phyloP scores from a whole-genome alignment of 2,329 filamentous ascomycete genomes.

The Beauveria sp. region DNA sequence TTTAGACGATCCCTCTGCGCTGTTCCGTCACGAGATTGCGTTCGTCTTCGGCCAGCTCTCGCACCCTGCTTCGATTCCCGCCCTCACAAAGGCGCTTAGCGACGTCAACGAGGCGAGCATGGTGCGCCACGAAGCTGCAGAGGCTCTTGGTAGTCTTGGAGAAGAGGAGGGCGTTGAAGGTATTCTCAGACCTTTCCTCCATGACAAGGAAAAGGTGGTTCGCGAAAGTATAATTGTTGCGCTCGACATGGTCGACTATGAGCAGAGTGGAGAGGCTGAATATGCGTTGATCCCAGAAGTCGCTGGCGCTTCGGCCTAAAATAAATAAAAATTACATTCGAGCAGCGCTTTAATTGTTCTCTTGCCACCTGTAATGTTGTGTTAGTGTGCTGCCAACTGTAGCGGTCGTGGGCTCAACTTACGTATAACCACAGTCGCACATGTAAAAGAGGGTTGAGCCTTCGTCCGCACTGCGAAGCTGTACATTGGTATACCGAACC shows the following conservation, averaged over 20 bases:
- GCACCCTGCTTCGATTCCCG: constrained; percentile 93
- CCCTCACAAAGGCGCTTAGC: constrained; percentile 69
- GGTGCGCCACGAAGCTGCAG: constrained; percentile 95
- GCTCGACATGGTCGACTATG: constrained; percentile 95
- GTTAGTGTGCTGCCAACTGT: background rate
- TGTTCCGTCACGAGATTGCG: constrained; percentile 96
- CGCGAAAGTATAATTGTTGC: constrained; percentile 92
- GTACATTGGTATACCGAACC: constrained; percentile 77
- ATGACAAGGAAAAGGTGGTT: constrained; percentile 89
- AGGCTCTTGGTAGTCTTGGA: constrained; percentile 88
- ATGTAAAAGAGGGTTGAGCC: constrained; percentile 87
- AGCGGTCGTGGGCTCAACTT: constrained; percentile 25
- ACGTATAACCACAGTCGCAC: constrained; percentile 83
- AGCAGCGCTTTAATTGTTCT: constrained; percentile 46
- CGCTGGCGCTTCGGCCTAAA: constrained; percentile 33
- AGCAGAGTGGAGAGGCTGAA: constrained; percentile 79
- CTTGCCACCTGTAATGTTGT: constrained; percentile 37
- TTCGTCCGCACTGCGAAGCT: constrained; percentile 89
- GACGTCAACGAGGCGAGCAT: constrained; percentile 81
- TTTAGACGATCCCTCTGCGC: constrained; percentile 74
- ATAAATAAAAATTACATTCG: constrained; percentile 1
- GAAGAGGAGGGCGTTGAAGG: constrained; percentile 91
- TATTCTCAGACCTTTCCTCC: constrained; percentile 69
- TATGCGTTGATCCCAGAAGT: constrained; percentile 82
- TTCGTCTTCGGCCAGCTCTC: constrained; percentile 97